Evolutionary conservation across 768 basidiomycete genomes (phyloP).

Genomic region (Amanita muscaria): DNA sequence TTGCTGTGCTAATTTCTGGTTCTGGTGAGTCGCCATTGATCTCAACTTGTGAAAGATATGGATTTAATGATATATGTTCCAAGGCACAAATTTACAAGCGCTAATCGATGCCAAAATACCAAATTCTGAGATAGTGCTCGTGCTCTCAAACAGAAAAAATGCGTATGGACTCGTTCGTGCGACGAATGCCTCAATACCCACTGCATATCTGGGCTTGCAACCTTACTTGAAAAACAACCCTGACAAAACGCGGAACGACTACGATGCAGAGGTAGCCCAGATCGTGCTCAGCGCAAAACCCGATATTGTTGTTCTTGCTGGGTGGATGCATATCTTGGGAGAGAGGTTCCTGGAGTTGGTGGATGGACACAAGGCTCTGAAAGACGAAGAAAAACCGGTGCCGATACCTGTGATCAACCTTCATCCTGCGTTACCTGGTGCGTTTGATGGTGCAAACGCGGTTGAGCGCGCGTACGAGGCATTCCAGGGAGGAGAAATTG

Average conservation of each 20-base stretch:
- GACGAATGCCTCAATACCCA: constrained; percentile 56
- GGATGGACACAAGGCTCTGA: constrained; percentile 29
- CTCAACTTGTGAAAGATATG: not conserved
- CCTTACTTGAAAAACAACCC: constrained; percentile 72
- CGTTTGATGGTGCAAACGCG: constrained; percentile 94
- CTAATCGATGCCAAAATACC: constrained; percentile 86
- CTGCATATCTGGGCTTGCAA: constrained; percentile 75
- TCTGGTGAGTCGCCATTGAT: constrained; percentile 28
- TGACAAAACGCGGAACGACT: constrained; percentile 69
- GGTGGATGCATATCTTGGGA: constrained; percentile 97
- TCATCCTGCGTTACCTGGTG: constrained; percentile 91
- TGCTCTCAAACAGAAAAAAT: constrained; percentile 86
- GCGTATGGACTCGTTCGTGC: constrained; percentile 89
- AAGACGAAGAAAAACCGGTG: constrained; percentile 23
- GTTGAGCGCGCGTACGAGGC: constrained; percentile 86
- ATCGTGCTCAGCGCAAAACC: constrained; percentile 57
- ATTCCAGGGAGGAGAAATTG: constrained; percentile 74
- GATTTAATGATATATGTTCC: constrained; percentile 1
- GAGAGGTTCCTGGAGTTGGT: constrained; percentile 70
- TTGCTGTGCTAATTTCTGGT: constrained; percentile 44
- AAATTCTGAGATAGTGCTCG: constrained; percentile 61
- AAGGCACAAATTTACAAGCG: constrained; percentile 94
- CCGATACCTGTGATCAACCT: constrained; percentile 86
- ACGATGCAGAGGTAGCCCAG: constrained; percentile 74
- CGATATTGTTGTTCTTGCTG: constrained; percentile 89